Evolutionary conservation across 345 rosid species (phyloP), one percentile per base, ranked within the genome.

Genomic region (Sonneratia caseolaris): DNA sequence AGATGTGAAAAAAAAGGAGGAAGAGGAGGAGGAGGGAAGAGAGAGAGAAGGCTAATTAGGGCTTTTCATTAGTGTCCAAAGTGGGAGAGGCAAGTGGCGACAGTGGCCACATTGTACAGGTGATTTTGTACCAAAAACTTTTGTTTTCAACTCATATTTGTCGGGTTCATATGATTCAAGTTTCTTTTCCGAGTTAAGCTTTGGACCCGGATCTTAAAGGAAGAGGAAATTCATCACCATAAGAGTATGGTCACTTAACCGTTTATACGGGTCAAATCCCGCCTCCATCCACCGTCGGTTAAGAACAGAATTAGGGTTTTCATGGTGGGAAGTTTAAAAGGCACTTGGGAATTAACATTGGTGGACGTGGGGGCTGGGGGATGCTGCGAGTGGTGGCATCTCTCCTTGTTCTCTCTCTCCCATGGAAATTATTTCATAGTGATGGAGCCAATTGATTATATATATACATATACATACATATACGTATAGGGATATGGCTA

Each of bases 61-160:
- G 70, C 68, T 77, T 76, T 55, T 27, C 32, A 1, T 27, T 32
- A 22, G 74, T 68, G 72, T 68, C 45, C 75, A 73, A 73, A 80
- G 84, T 84, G 88, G 82, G 81, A 70, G 38, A 45, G 37, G 79
- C 68, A 80, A 80, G 87, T 85, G 88, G 91, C 76, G 86, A 81
- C 85, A 81, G 55, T 80, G 79, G 79, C 48, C 74, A 73, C 66
- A 71, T 73, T 77, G 79, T 78, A 71, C 70, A 37, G 72, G 55
- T 66, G 73, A 76, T 72, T 42, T 76, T 70, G 43, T 62, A 27
- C 66, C 37, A 62, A 62, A 62, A 27, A 62, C 37, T 27, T 27
- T 47, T 47, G 51, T 10, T 13, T 47, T 5, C 51, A 47, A 8
- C 51, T 42, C 10, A 42, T 42, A 42, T 42, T 42, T 42, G 45